Conservation (phyloP, 2,329 filamentous ascomycete genomes). For the Helotiales sp. region DNA sequence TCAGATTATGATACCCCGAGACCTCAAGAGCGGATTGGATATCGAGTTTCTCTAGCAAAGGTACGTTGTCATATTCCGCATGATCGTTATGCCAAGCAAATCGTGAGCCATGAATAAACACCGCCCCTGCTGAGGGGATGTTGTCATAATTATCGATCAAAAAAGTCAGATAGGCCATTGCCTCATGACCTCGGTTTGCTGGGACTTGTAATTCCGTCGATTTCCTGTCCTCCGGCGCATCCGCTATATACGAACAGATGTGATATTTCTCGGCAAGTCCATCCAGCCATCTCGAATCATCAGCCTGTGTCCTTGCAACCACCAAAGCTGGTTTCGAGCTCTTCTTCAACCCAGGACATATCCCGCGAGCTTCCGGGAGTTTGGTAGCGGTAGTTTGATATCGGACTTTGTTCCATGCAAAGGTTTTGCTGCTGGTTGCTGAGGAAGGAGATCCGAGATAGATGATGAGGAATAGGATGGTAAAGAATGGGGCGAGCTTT, state of each 20-base stretch:
- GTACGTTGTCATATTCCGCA: constrained; percentile 45
- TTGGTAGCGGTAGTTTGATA: constrained; percentile 41
- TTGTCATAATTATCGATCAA: constrained; percentile 46
- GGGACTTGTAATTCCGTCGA: constrained; percentile 42
- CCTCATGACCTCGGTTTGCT: constrained; percentile 46
- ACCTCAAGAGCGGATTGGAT: constrained; percentile 39
- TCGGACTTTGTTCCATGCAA: constrained; percentile 44
- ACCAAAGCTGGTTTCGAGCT: constrained; percentile 45
- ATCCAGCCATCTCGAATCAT: constrained; percentile 44
- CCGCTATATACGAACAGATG: constrained; percentile 45
- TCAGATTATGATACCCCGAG: constrained; percentile 48
- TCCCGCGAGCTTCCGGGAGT: constrained; percentile 39
- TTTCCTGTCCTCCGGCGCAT: constrained; percentile 32
- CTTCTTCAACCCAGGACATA: constrained; percentile 42
- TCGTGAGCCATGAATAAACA: constrained; percentile 45
- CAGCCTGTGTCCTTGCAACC: constrained; percentile 42
- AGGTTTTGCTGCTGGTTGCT: constrained; percentile 36
- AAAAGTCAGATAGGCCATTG: constrained; percentile 48
- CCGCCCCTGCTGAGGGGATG: constrained; percentile 39
- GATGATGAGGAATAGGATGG: constrained; percentile 37
- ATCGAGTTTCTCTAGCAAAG: constrained; percentile 41
- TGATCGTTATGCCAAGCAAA: constrained; percentile 47
- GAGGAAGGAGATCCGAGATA: constrained; percentile 38
- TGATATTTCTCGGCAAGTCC: constrained; percentile 41
- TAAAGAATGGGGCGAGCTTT: constrained; percentile 38